Percentiles rank a stretch among this genome's conserved stretches.
These are phyloP conservation scores for Apiospora aurea DNA, from an alignment of 2,329 filamentous ascomycete genomes.

Conservation along the genomic window DNA sequence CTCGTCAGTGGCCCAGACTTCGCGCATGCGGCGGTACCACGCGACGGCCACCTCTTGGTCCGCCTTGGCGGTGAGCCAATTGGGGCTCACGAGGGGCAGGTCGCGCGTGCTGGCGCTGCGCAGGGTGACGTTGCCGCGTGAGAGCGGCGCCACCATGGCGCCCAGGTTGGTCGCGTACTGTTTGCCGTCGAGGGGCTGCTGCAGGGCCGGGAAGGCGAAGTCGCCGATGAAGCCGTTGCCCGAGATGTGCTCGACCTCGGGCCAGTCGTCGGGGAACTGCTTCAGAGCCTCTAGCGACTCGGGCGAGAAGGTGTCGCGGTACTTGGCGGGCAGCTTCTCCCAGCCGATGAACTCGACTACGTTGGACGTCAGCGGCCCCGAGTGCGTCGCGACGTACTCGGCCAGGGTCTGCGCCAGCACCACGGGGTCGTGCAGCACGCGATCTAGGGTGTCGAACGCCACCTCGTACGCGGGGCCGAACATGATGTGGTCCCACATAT, in stretches of 20 bases:
- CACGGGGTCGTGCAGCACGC: slow-evolving; percentile 34
- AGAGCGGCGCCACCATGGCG: slow-evolving; percentile 45
- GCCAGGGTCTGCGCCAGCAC: slow-evolving; percentile 39
- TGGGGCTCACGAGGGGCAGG: slow-evolving; percentile 48
- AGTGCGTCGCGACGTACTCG: slow-evolving; percentile 41
- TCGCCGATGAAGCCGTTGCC: slow-evolving; percentile 29
- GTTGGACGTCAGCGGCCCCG: slow-evolving; percentile 36
- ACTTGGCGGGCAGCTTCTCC: slow-evolving; percentile 40
- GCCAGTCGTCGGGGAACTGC: slow-evolving; percentile 43
- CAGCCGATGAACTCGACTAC: slow-evolving; percentile 37
- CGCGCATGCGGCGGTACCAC: slow-evolving; percentile 45
- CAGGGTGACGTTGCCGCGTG: slow-evolving; percentile 50
- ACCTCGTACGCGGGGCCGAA: slow-evolving; percentile 37
- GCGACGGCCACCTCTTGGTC: slow-evolving; percentile 51
- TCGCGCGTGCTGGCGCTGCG: slow-evolving; percentile 40
- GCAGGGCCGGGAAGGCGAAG: slow-evolving; percentile 27
- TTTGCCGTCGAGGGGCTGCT: slow-evolving; percentile 27
- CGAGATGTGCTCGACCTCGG: slow-evolving; percentile 29
- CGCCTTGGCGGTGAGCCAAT: slow-evolving; percentile 46
- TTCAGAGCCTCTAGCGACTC: slow-evolving; percentile 53
- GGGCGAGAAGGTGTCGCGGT: slow-evolving; percentile 29
- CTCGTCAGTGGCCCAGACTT: slow-evolving; percentile 34
- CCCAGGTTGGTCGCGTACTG: slow-evolving; percentile 42
- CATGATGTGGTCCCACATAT: slow-evolving; percentile 30
- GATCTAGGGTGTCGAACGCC: slow-evolving; percentile 40